Evolutionary conservation across 2,329 filamentous ascomycete species (phyloP), one percentile per base, ranked within the genome.

Genomic region (Passalora sequoiae): DNA sequence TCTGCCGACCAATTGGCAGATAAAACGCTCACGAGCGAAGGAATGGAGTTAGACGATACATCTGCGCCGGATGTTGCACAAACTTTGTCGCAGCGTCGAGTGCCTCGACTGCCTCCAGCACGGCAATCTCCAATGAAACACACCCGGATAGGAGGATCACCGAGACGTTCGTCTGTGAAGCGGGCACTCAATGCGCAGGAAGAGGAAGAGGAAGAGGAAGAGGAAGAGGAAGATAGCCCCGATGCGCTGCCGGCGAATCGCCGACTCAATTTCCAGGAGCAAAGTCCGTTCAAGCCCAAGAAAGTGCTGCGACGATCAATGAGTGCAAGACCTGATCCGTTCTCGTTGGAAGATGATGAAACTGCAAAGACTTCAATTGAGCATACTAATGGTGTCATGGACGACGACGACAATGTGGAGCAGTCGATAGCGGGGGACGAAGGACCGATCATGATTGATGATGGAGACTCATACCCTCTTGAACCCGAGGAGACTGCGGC

Each of bases 41-140:
- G 51, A 17, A 60, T 83, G 80, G 79, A 81, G 17, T 68, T 82
- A 40, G 75, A 75, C 50, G 74, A 81, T 47, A 81, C 80, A 83
- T 73, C 73, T 13, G 68, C 70, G 51, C 72, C 71, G 42, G 72
- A 76, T 38, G 68, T 73, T 20, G 62, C 66, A 13, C 62, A 65
- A 24, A 65, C 68, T 2, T 57, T 74, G 10, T 47, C 55, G 22
- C n/a, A 66, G 61, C 48, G 69, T 63, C 57, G 66, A 64, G 61
- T 67, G 61, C 59, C 66, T 20, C 60, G 71, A 62, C 55, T 78
- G 62, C 67, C 73, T 66, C 65, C 72, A 56, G 67, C 68, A 45
- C 62, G 67, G 61, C 65, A 74, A 67, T 77, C 54, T 52, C 85
- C 82, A 2, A 83, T 83, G 1, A 71, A 76, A 42, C 85, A 84